Evolutionary conservation across 306 rosid genomes (phyloP).

Genomic region (Erythrophleum fordii): DNA sequence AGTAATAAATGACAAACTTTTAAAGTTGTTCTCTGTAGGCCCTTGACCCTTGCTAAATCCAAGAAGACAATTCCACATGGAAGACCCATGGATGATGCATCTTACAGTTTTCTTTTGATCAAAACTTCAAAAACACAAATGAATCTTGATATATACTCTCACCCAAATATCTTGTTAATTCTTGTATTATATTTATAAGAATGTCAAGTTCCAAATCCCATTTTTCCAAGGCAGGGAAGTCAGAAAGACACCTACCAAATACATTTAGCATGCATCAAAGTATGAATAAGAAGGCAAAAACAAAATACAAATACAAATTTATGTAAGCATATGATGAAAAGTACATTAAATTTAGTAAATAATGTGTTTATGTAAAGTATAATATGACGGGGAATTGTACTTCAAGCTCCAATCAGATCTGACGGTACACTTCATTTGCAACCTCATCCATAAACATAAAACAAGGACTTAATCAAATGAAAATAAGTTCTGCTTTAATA

Average conservation of each 20-base stretch:
- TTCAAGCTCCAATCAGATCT: neutral
- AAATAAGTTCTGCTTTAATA: no score
- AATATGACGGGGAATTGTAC: neutral
- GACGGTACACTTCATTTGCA: constrained; percentile 1
- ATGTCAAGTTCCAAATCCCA: neutral
- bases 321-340: constrained; percentile 12
- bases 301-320: no score
- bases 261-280: constrained; percentile 10
- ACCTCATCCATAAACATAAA: constrained; percentile 6
- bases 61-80: neutral
- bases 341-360: neutral
- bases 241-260: neutral
- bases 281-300: neutral
- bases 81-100: neutral
- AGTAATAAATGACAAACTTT: neutral
- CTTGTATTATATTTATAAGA: neutral
- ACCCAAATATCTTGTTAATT: neutral
- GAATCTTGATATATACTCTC: neutral
- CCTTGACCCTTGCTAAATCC: constrained; percentile 11
- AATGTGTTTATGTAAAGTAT: neutral
- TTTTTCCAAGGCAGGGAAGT: neutral
- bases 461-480: neutral
- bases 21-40: constrained; percentile 3
- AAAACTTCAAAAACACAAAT: constrained; percentile 1
- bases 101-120: neutral